Conservation (phyloP, 345 rosid species). For the Camelina hispida region DNA sequence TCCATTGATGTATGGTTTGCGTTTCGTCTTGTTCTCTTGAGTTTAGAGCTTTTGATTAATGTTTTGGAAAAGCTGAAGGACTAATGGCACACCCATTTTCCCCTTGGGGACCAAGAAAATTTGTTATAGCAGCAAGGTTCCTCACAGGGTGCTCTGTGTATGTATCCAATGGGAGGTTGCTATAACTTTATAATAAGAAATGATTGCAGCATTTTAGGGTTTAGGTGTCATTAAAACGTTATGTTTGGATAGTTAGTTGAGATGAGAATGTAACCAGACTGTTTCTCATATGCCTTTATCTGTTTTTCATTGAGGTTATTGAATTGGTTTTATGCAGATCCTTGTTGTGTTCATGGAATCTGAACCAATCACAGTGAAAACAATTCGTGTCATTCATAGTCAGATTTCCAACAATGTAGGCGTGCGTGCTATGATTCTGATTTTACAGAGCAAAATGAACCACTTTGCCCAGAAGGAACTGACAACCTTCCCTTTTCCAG, state of each 20-base stretch:
- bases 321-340: slow-evolving; percentile 38
- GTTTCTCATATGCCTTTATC: neutral
- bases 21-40: slow-evolving; percentile 13
- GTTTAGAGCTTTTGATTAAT: slow-evolving; percentile 8
- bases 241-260: slow-evolving; percentile 7
- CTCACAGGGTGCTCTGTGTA: slow-evolving; percentile 5
- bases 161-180: slow-evolving; percentile 11
- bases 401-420: slow-evolving; percentile 29
- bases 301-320: neutral
- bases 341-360: slow-evolving; percentile 46
- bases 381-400: slow-evolving; percentile 31
- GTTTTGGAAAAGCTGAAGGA: slow-evolving; percentile 12
- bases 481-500: slow-evolving; percentile 36
- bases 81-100: neutral
- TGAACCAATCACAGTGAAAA: slow-evolving; percentile 40
- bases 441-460: slow-evolving; percentile 46
- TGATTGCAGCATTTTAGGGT: neutral
- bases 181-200: neutral
- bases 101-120: slow-evolving; percentile 15
- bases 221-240: neutral
- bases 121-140: neutral
- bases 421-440: slow-evolving; percentile 41
- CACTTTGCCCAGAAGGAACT: slow-evolving; percentile 40
- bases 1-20: slow-evolving; percentile 17
- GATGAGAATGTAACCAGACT: slow-evolving; percentile 10